Evolutionary conservation across 1,139 yeast genomes (phyloP), one percentile per base, ranked within the genome.

Genomic region (Taphrina pruni): DNA sequence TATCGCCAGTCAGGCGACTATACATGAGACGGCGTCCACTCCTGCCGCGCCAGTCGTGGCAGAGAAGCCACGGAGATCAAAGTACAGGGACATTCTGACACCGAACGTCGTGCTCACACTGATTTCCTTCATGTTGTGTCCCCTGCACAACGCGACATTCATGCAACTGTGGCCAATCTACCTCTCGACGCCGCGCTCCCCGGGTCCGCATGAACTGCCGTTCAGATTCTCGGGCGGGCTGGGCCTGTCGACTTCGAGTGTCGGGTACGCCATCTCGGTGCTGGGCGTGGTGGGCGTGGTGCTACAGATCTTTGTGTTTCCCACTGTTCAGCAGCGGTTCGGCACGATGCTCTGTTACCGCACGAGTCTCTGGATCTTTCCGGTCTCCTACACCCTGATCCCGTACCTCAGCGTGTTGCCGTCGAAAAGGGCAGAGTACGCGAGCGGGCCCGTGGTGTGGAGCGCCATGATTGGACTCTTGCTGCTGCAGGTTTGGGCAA

Each of bases 201-300:
- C 51, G 8, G 43, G 52, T 6, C 54, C 62, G 35, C 4, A 38
- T n/a, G 9, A 11, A 12, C 41, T 58, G 17, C 62, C 62, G n/a
- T 58, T 58, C 43, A 21, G n/a, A 41, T 58, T 58, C 36, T 54
- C 65, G 14, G 67, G 67, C 9, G 69, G 69, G 11, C 61, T 57
- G 20, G 69, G 69, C 9, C 46, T 66, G 36, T 50, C 66, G 11
- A 45, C 66, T 6, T 43, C 55, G 45, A 32, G 39, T 21, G 64
- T 66, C 38, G 69, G 69, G 20, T 48, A 45, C 38, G 60, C 64
- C 12, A 55, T 66, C n/a, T 39, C 66, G 2, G 43, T 61, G 14
- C 21, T 52, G 32, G 69, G 69, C 12, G 35, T 39, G 32, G 38
- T 50, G 35, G 65, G 56, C 39, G 41, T 66, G 43, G 8, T 43